phyloP scores from a whole-genome alignment of 352 stramenopile species.

The Globisporangium echinulatum region DNA sequence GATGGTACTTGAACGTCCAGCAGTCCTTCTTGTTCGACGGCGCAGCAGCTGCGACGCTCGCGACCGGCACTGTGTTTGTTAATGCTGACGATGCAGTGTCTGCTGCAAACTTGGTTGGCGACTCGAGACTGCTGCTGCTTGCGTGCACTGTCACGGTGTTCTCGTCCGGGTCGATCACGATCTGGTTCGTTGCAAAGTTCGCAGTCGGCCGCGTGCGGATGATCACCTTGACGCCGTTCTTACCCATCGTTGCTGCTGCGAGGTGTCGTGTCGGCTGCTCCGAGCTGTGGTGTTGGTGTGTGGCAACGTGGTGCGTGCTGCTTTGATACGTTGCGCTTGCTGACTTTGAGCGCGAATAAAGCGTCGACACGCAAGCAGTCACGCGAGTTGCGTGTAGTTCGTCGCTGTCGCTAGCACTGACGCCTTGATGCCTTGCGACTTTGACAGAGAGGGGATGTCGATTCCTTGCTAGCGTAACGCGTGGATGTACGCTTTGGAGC shows the following conservation, averaged over 20 bases:
- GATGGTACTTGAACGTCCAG: constrained; percentile 90
- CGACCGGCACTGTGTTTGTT: constrained; percentile 2
- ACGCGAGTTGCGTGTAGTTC: too few relatives aligned
- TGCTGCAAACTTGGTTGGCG: constrained; percentile 20
- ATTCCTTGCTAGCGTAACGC: too few relatives aligned
- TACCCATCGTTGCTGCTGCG: constrained; percentile 22
- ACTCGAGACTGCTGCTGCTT: constrained; percentile 11
- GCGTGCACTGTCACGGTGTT: constrained; percentile 60
- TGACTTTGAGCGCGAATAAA: too few relatives aligned
- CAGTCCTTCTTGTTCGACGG: constrained; percentile 78
- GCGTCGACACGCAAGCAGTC: too few relatives aligned
- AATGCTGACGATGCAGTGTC: background rate
- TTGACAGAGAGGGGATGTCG: too few relatives aligned
- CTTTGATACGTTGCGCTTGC: too few relatives aligned
- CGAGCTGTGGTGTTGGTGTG: background rate
- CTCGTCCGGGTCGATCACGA: constrained; percentile 76
- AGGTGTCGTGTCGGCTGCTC: too few relatives aligned
- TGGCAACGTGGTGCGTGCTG: too few relatives aligned
- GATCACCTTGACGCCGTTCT: constrained; percentile 79
- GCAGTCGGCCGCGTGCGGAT: constrained; percentile 77
- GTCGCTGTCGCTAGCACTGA: too few relatives aligned
- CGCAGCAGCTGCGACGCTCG: constrained; percentile 11
- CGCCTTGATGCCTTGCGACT: too few relatives aligned
- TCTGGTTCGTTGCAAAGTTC: constrained; percentile 66
- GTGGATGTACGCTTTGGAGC: too few relatives aligned